A percentile compares a stretch with the other conserved stretches of the same genome.
Conservation (phyloP, 2,329 filamentous ascomycete genomes). For the Botrytis fabae region DNA sequence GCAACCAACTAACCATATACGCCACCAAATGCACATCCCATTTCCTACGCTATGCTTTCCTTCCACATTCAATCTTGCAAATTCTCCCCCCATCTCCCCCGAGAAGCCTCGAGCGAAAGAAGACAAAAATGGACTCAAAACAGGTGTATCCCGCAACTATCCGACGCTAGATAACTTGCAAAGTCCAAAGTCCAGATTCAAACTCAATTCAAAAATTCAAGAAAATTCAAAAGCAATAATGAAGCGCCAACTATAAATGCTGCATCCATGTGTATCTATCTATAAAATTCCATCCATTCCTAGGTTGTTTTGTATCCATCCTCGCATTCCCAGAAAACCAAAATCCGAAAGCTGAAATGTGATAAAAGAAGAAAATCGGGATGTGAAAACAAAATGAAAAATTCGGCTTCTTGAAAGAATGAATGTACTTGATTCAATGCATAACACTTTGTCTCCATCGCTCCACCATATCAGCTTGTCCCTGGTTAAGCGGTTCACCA, state of each 20-base stretch:
- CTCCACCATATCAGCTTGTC: slow-evolving; percentile 42
- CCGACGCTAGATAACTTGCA: background rate
- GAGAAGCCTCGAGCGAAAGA: background rate
- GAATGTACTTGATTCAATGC: slow-evolving; percentile 30
- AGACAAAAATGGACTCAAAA: background rate
- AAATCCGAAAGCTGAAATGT: background rate
- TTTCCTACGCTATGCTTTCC: slow-evolving; percentile 13
- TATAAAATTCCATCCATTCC: slow-evolving; percentile 19
- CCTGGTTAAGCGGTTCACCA: slow-evolving; percentile 36
- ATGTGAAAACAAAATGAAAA: background rate
- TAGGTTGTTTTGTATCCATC: background rate
- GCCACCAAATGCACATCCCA: background rate
- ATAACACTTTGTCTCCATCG: slow-evolving; percentile 42
- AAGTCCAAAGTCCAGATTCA: background rate
- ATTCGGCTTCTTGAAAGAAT: background rate
- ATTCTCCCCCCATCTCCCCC: background rate
- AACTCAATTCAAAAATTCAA: background rate
- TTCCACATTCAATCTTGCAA: background rate
- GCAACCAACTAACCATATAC: background rate
- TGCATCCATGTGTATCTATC: slow-evolving; percentile 17
- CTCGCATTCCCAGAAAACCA: background rate
- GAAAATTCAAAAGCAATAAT: background rate
- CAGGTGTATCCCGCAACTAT: slow-evolving; percentile 5
- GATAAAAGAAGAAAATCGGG: background rate
- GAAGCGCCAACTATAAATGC: slow-evolving; percentile 15